These are phyloP conservation scores for Ceratocystis cacaofunesta DNA, from an alignment of 2,329 filamentous ascomycete genomes.

Conservation along the genomic window DNA sequence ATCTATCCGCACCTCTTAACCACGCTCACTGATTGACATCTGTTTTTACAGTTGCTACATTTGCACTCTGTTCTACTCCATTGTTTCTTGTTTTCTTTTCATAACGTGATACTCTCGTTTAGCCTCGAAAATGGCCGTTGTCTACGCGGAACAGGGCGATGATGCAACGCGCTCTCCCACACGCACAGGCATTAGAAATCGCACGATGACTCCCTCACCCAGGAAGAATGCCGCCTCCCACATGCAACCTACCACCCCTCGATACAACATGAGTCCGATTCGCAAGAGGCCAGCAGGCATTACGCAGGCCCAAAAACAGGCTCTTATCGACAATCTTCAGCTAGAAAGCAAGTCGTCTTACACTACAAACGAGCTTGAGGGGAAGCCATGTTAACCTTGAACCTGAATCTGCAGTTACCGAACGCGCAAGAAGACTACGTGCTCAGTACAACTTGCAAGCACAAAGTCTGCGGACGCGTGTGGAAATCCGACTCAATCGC, in stretches of 20 bases:
- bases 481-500: conserved; percentile 86
- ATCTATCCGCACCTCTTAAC: not conserved
- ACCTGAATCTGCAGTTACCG: conserved; percentile 47
- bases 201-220: conserved; percentile 22
- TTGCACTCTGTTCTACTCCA: no score
- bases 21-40: not conserved
- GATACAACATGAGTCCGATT: conserved; percentile 39
- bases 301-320: conserved; percentile 62
- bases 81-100: not conserved
- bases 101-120: not conserved
- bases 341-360: conserved; percentile 53
- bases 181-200: conserved; percentile 29
- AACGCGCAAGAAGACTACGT: conserved; percentile 72
- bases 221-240: conserved; percentile 21
- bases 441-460: conserved; percentile 82
- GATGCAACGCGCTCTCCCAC: conserved; percentile 9
- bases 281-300: conserved; percentile 48
- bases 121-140: conserved; percentile 31
- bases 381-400: conserved; percentile 6
- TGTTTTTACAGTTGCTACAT: not conserved
- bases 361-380: not conserved
- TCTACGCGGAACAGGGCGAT: conserved; percentile 26
- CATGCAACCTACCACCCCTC: conserved; percentile 26
- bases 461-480: conserved; percentile 66
- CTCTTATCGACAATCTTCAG: conserved; percentile 76